phyloP scores from a whole-genome alignment of 2,329 filamentous ascomycete species.

The Trichoderma sp. region DNA sequence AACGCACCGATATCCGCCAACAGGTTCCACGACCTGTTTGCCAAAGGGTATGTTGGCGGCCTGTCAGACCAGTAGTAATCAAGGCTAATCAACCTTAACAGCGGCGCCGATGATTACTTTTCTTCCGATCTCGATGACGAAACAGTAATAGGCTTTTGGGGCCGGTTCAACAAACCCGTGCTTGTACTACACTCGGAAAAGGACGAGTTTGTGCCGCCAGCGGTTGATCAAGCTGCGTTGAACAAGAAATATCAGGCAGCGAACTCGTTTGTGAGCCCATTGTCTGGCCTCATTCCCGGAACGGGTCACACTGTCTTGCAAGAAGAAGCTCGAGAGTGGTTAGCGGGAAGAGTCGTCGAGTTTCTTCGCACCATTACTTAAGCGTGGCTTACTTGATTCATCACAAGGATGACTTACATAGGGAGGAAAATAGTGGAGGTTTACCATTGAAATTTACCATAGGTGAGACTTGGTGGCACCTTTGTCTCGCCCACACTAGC shows the following conservation, averaged over 20 bases:
- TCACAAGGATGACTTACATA: not conserved
- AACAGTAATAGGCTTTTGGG: conserved; percentile 66
- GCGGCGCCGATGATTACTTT: conserved; percentile 85
- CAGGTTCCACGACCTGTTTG: conserved; percentile 55
- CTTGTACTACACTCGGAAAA: conserved; percentile 67
- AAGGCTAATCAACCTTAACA: conserved; percentile 34
- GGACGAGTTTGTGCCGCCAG: conserved; percentile 66
- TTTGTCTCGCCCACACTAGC: not conserved
- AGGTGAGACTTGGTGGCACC: not conserved
- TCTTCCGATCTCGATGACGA: conserved; percentile 71
- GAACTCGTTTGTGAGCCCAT: conserved; percentile 51
- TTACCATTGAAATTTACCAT: not conserved
- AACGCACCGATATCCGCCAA: conserved; percentile 56
- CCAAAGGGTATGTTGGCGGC: conserved; percentile 51
- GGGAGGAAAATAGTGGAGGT: not conserved
- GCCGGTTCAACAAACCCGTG: conserved; percentile 61
- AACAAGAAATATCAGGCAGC: conserved; percentile 60
- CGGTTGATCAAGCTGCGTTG: conserved; percentile 61
- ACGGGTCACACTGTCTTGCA: conserved; percentile 56
- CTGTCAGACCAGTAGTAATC: not conserved
- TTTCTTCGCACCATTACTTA: conserved; percentile 46
- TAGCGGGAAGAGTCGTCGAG: conserved; percentile 51
- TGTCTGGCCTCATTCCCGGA: conserved; percentile 58
- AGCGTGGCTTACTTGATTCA: not conserved
- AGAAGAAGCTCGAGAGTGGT: conserved; percentile 52